Base-by-base conservation (phyloP, 768 basidiomycete species). In the Lactifluus rugatus region DNA sequence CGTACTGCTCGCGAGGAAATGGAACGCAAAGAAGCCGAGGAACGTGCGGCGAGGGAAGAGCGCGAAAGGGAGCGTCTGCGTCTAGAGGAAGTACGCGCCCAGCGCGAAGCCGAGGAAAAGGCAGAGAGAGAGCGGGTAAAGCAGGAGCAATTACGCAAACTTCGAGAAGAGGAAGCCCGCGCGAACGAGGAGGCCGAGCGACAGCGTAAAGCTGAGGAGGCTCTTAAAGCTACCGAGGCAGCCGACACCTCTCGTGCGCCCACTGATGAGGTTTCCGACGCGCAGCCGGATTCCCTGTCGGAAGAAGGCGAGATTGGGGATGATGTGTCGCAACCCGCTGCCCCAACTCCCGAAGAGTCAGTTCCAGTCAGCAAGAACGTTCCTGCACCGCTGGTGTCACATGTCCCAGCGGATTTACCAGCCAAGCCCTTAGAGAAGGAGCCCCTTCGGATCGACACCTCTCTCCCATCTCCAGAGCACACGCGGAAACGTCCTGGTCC, bases 401-500 rank as follows among this genome's bases (percentile, higher is more conserved):
- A 76, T 37, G 50, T 65, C n/a, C 73, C 74, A 49, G 75, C 71
- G 58, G 82, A 77, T 65, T 54, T 65, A n/a, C 73, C 74, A 52
- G 75, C 72, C 58, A 82, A 77, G 65, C 62, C 67, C 2, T 67
- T 74, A 48, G 66, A 71, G 34, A 82, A 81, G 66, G 83, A 83
- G 45, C 23, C 71, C 11, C 74, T 89, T 19, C 84, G 85, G 45
- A 87, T 88, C 69, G 83, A 82, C 69, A 85, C 87, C 0, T 71
- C 78, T 21, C 67, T 78, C 11, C 66, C 76, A 1, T 70, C 74
- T 49, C 68, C 73, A 26, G 72, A 78, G 46, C 69, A 74, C 26
- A 64, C 70, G 55, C 80, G 74, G 62, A 79, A 74, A 42, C 81
- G 87, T 28, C 89, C 89, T 25, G 87, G 82, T 54, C 85, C 80